Evolutionary conservation across 129 eudicot species (phyloP), one percentile per base, ranked within the genome.

Genomic region (Pulicaria dysenterica): DNA sequence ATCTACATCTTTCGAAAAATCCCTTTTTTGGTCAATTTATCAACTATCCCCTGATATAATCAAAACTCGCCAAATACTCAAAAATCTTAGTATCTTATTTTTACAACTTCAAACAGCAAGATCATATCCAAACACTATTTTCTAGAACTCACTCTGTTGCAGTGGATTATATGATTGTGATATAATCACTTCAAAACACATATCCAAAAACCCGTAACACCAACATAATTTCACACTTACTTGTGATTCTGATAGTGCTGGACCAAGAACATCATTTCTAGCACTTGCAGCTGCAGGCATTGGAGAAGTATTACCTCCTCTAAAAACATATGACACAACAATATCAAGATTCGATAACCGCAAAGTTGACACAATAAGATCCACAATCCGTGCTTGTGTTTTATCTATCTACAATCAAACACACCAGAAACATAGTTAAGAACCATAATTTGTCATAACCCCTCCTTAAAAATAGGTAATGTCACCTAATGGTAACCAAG

Each of bases 271-370:
- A 69, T 94, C 96, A 76, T 86, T 88, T 58, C 83, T 82, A 64
- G 90, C 80, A 82, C 72, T 86, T 40, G 83, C 73, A 58, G 90
- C 86, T 11, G 89, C 95, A 37, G 95, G 90, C 86, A 89, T 81
- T 8, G 79, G 83, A 44, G 82, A 65, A 69, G 89, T 80, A 70
- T 76, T 90, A 34, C 77, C 90, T 64, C 92, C 89, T 77, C 70
- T 81, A 63, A 90, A 82, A 69, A 87, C 81, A 67, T 82, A 87
- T 6, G 95, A 82, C 15, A 84, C 40, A 1, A 81, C 98, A 64
- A 88, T 76, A 75, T 90, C 97, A 68, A 94, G 74, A 83, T 94
- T 94, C 10, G 98, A 90, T 67, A 94, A 60, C 70, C 81, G 89
- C 64, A 94, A 64, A 54, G 97, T 87, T 71, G 98, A 94, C 61